These are phyloP conservation scores for Tricholoma terreum DNA, from an alignment of 768 basidiomycete species.

Conservation along the genomic window DNA sequence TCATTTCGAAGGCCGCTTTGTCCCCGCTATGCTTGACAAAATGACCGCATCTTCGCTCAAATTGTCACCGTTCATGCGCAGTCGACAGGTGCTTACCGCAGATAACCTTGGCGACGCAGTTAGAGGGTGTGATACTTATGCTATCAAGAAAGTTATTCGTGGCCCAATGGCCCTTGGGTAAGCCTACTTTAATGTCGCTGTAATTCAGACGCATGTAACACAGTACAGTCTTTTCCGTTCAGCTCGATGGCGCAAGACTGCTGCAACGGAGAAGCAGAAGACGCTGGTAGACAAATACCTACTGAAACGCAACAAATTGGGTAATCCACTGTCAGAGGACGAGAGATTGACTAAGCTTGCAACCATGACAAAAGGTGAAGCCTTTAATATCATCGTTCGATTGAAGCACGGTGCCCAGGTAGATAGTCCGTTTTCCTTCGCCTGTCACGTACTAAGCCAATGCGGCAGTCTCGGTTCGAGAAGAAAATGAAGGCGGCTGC, in stretches of 20 bases:
- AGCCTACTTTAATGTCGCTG: neutral
- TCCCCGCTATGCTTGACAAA: slow-evolving; percentile 46
- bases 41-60: slow-evolving; percentile 42
- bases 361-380: slow-evolving; percentile 71
- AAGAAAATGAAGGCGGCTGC: slow-evolving; percentile 44
- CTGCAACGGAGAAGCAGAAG: slow-evolving; percentile 63
- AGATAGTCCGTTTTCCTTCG: slow-evolving; percentile 4
- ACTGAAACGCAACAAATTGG: slow-evolving; percentile 25
- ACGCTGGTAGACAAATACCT: slow-evolving; percentile 53
- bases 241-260: slow-evolving; percentile 62
- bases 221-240: slow-evolving; percentile 51
- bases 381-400: slow-evolving; percentile 75
- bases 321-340: slow-evolving; percentile 16
- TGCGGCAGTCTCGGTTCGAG: slow-evolving; percentile 49
- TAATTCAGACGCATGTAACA: neutral
- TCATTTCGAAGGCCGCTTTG: slow-evolving; percentile 51
- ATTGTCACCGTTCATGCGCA: slow-evolving; percentile 52
- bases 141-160: slow-evolving; percentile 48
- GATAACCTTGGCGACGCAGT: slow-evolving; percentile 56
- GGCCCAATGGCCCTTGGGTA: slow-evolving; percentile 52
- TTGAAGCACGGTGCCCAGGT: slow-evolving; percentile 77
- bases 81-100: slow-evolving; percentile 53
- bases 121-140: slow-evolving; percentile 69
- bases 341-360: slow-evolving; percentile 30
- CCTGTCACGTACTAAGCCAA: slow-evolving; percentile 1